Evolutionary conservation across 2,329 filamentous ascomycete genomes (phyloP).

Genomic region (Stylonectria norvegica): DNA sequence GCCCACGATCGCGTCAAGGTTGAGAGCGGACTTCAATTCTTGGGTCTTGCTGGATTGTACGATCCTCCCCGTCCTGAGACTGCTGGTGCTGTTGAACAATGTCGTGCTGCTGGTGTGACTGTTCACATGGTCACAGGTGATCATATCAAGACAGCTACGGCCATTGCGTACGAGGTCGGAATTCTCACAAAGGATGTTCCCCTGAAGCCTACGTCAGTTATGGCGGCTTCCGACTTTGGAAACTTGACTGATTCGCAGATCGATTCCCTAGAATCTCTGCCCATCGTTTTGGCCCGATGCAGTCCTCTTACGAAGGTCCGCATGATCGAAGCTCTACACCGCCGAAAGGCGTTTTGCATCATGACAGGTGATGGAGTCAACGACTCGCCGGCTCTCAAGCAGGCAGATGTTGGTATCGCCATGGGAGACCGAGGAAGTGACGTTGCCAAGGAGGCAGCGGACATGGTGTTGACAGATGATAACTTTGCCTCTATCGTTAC

Average conservation of each 20-base stretch:
- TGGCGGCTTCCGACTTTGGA: conserved; percentile 63
- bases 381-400: conserved; percentile 68
- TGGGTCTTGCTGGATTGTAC: conserved; percentile 70
- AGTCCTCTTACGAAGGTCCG: conserved; percentile 70
- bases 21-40: conserved; percentile 57
- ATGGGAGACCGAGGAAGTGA: conserved; percentile 71
- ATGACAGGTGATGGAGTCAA: conserved; percentile 78
- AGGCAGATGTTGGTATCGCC: conserved; percentile 71
- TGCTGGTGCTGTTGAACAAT: conserved; percentile 55
- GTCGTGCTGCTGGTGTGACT: conserved; percentile 58
- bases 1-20: conserved; percentile 49
- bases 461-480: conserved; percentile 85
- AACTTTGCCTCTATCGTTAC: conserved; percentile 80
- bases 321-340: conserved; percentile 71
- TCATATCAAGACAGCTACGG: conserved; percentile 63
- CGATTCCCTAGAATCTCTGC: conserved; percentile 57
- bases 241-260: conserved; percentile 59
- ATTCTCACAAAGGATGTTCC: conserved; percentile 46
- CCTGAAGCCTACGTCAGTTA: conserved; percentile 46
- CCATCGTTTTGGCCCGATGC: conserved; percentile 66
- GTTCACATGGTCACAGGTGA: conserved; percentile 71
- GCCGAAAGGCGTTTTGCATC: conserved; percentile 64
- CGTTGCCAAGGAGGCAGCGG: conserved; percentile 76
- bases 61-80: conserved; percentile 69
- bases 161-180: conserved; percentile 63